These are phyloP conservation scores for Hypoxylon subgilvum DNA, from an alignment of 495 filamentous ascomycete genomes.

Conservation along the genomic window DNA sequence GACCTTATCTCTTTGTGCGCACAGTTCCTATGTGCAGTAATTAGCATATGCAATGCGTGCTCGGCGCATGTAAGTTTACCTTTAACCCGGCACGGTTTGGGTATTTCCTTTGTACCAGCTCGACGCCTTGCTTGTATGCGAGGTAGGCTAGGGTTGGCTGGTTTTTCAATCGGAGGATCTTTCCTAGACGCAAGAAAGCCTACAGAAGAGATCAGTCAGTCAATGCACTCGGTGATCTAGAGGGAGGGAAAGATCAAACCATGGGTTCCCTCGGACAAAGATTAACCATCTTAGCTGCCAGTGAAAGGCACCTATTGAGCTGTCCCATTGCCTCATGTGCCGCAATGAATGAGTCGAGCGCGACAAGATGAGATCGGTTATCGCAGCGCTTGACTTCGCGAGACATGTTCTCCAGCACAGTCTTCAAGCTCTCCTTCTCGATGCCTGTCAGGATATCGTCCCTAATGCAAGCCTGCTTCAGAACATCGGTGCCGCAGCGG, in stretches of 20 bases:
- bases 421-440: conserved; percentile 8
- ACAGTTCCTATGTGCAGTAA: conserved; percentile 8
- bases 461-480: conserved; percentile 3
- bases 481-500: conserved; percentile 8
- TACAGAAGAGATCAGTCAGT: conserved; percentile 10
- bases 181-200: conserved; percentile 27
- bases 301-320: conserved; percentile 11
- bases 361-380: conserved; percentile 10
- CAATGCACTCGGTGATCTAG: neutral
- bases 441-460: conserved; percentile 21
- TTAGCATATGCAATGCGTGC: neutral
- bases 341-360: conserved; percentile 26
- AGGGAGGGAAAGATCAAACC: conserved; percentile 1
- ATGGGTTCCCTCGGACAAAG: conserved; percentile 30
- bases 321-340: conserved; percentile 10
- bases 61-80: conserved; percentile 10
- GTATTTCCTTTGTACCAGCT: conserved; percentile 33
- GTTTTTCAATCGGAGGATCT: conserved; percentile 20
- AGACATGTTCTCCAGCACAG: neutral
- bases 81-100: conserved; percentile 22
- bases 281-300: conserved; percentile 25
- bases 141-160: conserved; percentile 19
- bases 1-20: conserved; percentile 25
- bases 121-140: conserved; percentile 36
- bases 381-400: conserved; percentile 11